Evolutionary conservation across 345 rosid species (phyloP).

Genomic region (Gossypioides kirkii): DNA sequence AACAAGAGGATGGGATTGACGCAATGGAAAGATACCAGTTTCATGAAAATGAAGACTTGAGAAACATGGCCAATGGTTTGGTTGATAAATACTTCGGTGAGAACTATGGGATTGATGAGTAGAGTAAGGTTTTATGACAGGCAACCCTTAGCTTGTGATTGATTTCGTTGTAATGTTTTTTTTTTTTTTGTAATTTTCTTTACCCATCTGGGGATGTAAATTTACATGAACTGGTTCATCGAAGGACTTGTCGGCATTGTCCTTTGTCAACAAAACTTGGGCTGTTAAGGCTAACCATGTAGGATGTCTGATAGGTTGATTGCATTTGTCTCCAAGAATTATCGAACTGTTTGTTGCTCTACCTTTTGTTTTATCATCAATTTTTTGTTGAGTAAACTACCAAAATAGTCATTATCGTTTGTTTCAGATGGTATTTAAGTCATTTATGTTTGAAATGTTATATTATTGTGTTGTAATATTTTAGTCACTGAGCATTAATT

Average conservation of each 20-base stretch:
- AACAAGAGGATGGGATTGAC: slow-evolving; percentile 90
- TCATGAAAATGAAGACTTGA: slow-evolving; percentile 88
- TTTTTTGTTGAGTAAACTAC: neutral
- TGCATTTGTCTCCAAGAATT: neutral
- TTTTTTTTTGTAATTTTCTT: neutral
- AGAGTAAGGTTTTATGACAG: slow-evolving; percentile 15
- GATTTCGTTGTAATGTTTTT: neutral
- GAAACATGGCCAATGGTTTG: slow-evolving; percentile 89
- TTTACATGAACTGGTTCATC: neutral
- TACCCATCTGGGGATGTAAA: slow-evolving; percentile 8
- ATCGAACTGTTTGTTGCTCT: neutral
- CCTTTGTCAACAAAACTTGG: neutral
- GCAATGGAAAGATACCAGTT: slow-evolving; percentile 96
- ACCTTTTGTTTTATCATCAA: neutral
- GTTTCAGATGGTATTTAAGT: no score
- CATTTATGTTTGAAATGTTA: no score
- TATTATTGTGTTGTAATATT: no score
- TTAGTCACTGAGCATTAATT: no score
- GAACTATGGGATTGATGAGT: slow-evolving; percentile 69
- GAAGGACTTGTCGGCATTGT: neutral
- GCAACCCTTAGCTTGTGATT: neutral
- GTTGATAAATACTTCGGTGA: slow-evolving; percentile 89
- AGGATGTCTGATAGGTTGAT: slow-evolving; percentile 2
- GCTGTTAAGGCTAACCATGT: slow-evolving; percentile 3
- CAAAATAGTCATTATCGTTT: no score